phyloP scores from a whole-genome alignment of 176 grass and related monocot species.

The Triticum urartu region DNA sequence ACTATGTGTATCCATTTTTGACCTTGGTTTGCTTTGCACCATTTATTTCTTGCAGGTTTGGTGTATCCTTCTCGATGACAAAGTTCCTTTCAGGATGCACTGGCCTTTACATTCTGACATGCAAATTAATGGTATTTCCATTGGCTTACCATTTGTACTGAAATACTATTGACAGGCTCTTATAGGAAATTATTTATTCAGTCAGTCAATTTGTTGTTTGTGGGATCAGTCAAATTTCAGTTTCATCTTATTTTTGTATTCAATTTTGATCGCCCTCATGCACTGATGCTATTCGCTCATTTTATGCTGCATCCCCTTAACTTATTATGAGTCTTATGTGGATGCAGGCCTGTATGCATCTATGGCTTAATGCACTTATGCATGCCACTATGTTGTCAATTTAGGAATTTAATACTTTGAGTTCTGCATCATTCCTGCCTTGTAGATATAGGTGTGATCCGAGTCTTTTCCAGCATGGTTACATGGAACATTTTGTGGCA shows the following conservation, averaged over 20 bases:
- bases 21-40: constrained; percentile 26
- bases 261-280: neutral
- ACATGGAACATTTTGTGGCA: neutral
- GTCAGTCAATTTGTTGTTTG: neutral
- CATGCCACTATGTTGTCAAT: constrained; percentile 1
- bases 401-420: neutral
- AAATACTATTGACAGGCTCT: constrained; percentile 19
- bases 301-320: constrained; percentile 21
- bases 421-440: constrained; percentile 3
- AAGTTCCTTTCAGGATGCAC: constrained; percentile 93
- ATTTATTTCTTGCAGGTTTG: constrained; percentile 70
- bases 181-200: constrained; percentile 19
- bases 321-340: constrained; percentile 17
- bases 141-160: constrained; percentile 16
- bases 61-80: constrained; percentile 86
- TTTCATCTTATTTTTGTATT: neutral
- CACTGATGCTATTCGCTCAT: neutral
- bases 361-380: constrained; percentile 17
- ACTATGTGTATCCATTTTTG: neutral
- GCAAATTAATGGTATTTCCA: constrained; percentile 74
- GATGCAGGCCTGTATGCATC: constrained; percentile 16
- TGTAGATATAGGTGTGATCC: constrained; percentile 2
- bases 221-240: neutral
- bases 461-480: neutral
- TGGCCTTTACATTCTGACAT: constrained; percentile 76